Base-by-base conservation (phyloP, 768 basidiomycete species). In the Dioszegia aurantiaca region DNA sequence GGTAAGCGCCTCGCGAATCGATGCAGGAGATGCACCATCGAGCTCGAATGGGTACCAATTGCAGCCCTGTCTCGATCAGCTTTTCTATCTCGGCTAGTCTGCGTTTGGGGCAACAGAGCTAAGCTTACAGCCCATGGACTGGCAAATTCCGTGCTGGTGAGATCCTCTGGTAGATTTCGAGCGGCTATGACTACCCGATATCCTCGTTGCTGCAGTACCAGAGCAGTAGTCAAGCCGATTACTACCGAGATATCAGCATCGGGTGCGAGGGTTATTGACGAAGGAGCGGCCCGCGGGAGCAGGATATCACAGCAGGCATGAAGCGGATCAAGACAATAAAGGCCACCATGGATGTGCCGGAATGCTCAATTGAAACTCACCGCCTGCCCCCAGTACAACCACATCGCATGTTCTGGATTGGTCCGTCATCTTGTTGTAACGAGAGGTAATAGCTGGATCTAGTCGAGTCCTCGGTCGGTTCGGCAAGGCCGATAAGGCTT, bases 91-190 rank as follows among this genome's bases (percentile, higher is more conserved):
- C n/a, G n/a, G n/a, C n/a, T n/a, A n/a, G 3, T 3, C 28, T 24
- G 23, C 36, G 9, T n/a, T 12, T 4, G 30, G 19, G 42, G 21
- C 19, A 44, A 24, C 6, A 11, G 33, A 45, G 19, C 11, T 12
- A 1, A 9, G 63, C 74, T 56, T 40, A 77, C 77, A 0, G 77
- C 77, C 77, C 78, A 79, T 0, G 78, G 78, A 39, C 62, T 65
- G 10, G 77, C 75, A 56, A 79, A 79, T 1, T 59, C 67, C 3
- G 61, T 55, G 16, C 59, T 64, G 30, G 63, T 30, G 0, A 51
- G 26, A 59, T 79, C 77, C 26, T 76, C 68, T 0, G 78, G 77
- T 21, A 77, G 44, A 55, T 79, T 77, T 42, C 71, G 63, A 0
- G 72, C 77, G 10, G 77, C 57, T 26, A 79, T 56, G 8, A 62